phyloP scores from a whole-genome alignment of 768 basidiomycete genomes.

The Favolaschia claudopus region DNA sequence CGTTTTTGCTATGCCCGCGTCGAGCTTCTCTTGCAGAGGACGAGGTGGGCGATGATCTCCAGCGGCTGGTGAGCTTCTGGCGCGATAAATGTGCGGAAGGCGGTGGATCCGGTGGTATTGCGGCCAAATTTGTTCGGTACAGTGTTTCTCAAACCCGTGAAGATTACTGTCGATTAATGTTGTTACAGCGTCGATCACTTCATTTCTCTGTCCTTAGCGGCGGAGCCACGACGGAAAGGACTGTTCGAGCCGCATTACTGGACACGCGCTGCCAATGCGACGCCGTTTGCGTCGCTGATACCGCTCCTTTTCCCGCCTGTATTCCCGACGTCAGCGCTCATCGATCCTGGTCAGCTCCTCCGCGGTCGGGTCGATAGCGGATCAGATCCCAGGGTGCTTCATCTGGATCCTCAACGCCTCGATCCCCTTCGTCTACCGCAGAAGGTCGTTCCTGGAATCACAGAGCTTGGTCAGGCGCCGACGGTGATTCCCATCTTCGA shows the following conservation, averaged over 20 bases:
- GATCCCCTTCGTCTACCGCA: conserved; percentile 41
- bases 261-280: conserved; percentile 51
- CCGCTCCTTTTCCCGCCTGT: conserved; percentile 83
- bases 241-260: conserved; percentile 83
- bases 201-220: conserved; percentile 77
- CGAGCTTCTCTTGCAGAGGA: conserved; percentile 42
- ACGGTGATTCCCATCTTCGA: conserved; percentile 78
- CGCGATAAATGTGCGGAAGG: conserved; percentile 51
- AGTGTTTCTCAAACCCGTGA: conserved; percentile 32
- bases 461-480: conserved; percentile 61
- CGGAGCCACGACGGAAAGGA: conserved; percentile 77
- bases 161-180: not conserved
- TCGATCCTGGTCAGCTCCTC: conserved; percentile 71
- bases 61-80: conserved; percentile 66
- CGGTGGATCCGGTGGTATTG: conserved; percentile 48
- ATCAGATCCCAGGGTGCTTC: conserved; percentile 66
- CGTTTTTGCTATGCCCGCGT: conserved; percentile 61
- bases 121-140: conserved; percentile 70
- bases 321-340: conserved; percentile 68
- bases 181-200: conserved; percentile 72
- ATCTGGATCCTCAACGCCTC: conserved; percentile 57
- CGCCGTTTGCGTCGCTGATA: conserved; percentile 56
- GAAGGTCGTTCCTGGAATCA: conserved; percentile 39
- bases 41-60: conserved; percentile 54
- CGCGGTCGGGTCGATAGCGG: conserved; percentile 78